A percentile compares a stretch with the other conserved stretches of the same genome.
phyloP scores from a whole-genome alignment of 2,329 filamentous ascomycete species.

The Alternaria infectoria region DNA sequence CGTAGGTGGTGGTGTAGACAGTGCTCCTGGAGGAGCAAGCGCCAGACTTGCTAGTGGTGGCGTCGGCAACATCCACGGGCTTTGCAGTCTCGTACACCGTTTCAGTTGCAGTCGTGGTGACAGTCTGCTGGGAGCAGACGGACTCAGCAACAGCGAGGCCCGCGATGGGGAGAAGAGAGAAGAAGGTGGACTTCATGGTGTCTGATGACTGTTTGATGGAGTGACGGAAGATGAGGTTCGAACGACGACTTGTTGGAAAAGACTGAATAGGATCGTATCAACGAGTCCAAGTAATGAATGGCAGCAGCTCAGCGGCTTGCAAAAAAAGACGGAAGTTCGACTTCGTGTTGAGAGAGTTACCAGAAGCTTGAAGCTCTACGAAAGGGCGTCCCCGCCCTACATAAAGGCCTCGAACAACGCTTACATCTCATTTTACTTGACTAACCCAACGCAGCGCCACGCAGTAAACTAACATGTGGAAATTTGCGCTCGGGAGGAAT shows the following conservation, averaged over 20 bases:
- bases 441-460: conserved; percentile 16
- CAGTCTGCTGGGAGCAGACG: conserved; percentile 25
- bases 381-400: conserved; percentile 16
- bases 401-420: conserved; percentile 18
- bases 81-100: conserved; percentile 12
- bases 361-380: conserved; percentile 11
- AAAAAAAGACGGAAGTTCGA: conserved; percentile 21
- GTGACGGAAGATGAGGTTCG: not conserved
- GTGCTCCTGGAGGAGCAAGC: conserved; percentile 15
- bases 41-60: conserved; percentile 2
- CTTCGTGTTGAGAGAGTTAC: conserved; percentile 13
- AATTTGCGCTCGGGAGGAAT: conserved; percentile 21
- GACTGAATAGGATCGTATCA: conserved; percentile 11
- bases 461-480: conserved; percentile 17
- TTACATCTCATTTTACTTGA: conserved; percentile 22
- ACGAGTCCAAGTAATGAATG: conserved; percentile 25
- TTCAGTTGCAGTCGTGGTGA: conserved; percentile 21
- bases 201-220: conserved; percentile 4
- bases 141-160: conserved; percentile 35
- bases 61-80: not conserved
- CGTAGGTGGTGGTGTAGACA: conserved; percentile 23
- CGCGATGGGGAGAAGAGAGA: conserved; percentile 34
- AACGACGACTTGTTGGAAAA: conserved; percentile 10
- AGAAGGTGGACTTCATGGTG: conserved; percentile 37
- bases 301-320: conserved; percentile 39